These are phyloP conservation scores for Westerdykella aurantiaca DNA, from an alignment of 2,329 filamentous ascomycete genomes.

Conservation along the genomic window DNA sequence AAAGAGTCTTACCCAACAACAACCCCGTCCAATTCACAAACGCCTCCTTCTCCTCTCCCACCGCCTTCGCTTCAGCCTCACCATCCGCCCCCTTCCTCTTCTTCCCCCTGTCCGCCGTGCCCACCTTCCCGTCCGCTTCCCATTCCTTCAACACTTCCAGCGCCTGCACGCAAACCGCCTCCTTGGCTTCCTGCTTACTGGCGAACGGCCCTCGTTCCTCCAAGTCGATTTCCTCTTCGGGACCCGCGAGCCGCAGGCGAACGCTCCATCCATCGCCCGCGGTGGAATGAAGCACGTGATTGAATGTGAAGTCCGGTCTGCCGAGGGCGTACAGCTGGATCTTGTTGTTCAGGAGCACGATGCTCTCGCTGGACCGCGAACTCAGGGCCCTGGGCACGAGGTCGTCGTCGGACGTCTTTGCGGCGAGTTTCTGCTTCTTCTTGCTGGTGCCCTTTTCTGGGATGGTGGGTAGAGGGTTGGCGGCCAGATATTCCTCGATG, in stretches of 20 bases:
- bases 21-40: conserved; percentile 36
- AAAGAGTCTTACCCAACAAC: conserved; percentile 28
- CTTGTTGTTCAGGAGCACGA: conserved; percentile 19
- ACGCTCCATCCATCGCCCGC: conserved; percentile 15
- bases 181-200: conserved; percentile 42
- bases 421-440: not conserved
- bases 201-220: conserved; percentile 21
- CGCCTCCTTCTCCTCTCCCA: conserved; percentile 11
- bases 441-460: not conserved
- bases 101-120: conserved; percentile 13
- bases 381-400: conserved; percentile 17
- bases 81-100: conserved; percentile 2
- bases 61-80: conserved; percentile 3
- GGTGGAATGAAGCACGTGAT: not conserved
- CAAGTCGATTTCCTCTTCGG: conserved; percentile 13
- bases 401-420: not conserved
- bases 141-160: conserved; percentile 21
- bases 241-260: conserved; percentile 16
- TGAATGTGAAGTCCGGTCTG: conserved; percentile 18
- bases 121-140: conserved; percentile 17
- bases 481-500: not conserved
- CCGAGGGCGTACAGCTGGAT: conserved; percentile 19
- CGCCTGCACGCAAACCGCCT: conserved; percentile 31
- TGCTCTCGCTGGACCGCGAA: conserved; percentile 13
- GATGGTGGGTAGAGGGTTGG: not conserved